These are phyloP conservation scores for Paecilomyces fulvus DNA, from an alignment of 2,329 filamentous ascomycete genomes.

Conservation along the genomic window DNA sequence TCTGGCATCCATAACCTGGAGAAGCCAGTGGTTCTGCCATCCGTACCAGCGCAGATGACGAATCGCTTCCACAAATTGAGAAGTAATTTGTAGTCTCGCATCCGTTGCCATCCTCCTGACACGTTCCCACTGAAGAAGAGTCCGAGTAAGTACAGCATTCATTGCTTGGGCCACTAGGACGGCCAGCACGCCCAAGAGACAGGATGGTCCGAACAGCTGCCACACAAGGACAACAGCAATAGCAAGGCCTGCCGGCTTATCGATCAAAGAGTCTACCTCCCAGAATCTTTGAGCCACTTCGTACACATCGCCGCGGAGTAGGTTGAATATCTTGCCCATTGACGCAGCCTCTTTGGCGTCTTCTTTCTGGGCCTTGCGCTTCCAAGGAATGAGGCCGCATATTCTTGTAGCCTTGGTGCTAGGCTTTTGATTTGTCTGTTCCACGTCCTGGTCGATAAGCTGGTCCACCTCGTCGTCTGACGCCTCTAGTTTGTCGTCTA, in stretches of 20 bases:
- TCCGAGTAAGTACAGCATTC: constrained; percentile 59
- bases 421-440: not conserved
- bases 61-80: constrained; percentile 80
- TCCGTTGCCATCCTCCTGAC: constrained; percentile 68
- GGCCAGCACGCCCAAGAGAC: constrained; percentile 63
- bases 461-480: constrained; percentile 9
- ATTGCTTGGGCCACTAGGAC: constrained; percentile 60
- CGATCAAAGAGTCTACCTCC: constrained; percentile 71
- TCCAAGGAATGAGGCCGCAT: constrained; percentile 10
- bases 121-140: constrained; percentile 60
- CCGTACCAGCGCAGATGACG: constrained; percentile 74
- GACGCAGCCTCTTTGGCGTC: constrained; percentile 55
- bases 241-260: constrained; percentile 67
- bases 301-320: constrained; percentile 56
- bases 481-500: constrained; percentile 17
- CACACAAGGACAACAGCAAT: constrained; percentile 67
- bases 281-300: constrained; percentile 56
- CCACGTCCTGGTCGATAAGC: constrained; percentile 5
- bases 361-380: constrained; percentile 17
- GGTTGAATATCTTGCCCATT: constrained; percentile 82
- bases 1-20: constrained; percentile 58
- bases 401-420: not conserved
- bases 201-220: constrained; percentile 71
- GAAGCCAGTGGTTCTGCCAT: constrained; percentile 70
- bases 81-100: constrained; percentile 66